Base-by-base conservation (phyloP, 495 filamentous ascomycete genomes). In the Hypoxylon fuscum region DNA sequence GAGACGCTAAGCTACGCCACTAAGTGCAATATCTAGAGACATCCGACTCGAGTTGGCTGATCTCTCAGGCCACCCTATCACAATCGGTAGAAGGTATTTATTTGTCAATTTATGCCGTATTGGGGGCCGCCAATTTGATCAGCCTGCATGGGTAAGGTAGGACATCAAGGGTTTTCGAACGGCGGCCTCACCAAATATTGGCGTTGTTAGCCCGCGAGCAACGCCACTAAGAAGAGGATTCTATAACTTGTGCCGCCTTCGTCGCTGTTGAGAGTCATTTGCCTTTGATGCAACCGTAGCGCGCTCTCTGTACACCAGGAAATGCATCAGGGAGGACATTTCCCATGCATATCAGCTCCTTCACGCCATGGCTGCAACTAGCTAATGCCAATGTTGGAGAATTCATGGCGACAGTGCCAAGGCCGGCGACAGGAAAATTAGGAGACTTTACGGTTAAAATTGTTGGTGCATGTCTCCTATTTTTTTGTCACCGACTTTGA, bases 81-180 rank as follows among this genome's bases (percentile, higher is more conserved):
- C 27, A 46, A 20, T 15, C 12, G 27, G 21, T 15, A 35, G 10
- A 31, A 18, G 48, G 23, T 27, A 10, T 21, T 4, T 27, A 9
- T 56, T 46, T 43, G 21, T 50, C 27, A 48, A 18, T 17, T 12
- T 2, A 17, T 9, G 40, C 20, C 40, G 40, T 14, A 18, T 49
- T 25, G n/a, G 38, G 40, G 29, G 21, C 18, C 15, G 15, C 34
- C 2, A 25, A 34, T 15, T 21, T 23, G 23, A 56, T 48, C 15
- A 18, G 14, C 27, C 42, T 60, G 23, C 49, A 50, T 44, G 34
- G 18, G 15, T 29, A 47, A 44, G 23, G 21, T 37, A 47, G 53
- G 25, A 38, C 53, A 63, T 53, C 52, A 63, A 41, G 40, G 44
- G 47, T 44, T 34, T 34, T 38, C 37, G 32, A 60, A 35, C 11